Conservation (phyloP, 768 basidiomycete species). For the Agaricus sinodeliciosus region DNA sequence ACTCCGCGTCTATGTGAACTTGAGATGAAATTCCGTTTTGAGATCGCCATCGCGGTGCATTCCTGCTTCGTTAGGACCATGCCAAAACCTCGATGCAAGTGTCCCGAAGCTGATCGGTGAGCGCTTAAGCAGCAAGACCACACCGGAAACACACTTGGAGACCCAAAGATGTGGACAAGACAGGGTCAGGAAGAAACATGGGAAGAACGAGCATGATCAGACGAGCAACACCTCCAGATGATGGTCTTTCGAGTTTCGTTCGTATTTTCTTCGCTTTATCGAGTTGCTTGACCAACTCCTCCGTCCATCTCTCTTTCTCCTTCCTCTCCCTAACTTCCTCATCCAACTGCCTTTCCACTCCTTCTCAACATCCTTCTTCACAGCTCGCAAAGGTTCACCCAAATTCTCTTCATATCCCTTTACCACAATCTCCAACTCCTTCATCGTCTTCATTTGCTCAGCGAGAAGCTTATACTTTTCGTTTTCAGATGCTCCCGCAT, state of each 20-base stretch:
- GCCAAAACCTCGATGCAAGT: no score
- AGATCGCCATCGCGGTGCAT: no score
- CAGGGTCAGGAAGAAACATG: no score
- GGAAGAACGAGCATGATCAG: no score
- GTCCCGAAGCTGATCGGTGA: no score
- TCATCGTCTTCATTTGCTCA: constrained; percentile 69
- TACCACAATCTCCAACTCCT: constrained; percentile 69
- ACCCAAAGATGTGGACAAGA: no score
- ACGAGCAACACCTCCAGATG: constrained; percentile 6
- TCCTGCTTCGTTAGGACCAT: no score
- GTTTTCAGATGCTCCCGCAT: constrained; percentile 55
- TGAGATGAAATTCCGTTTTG: no score
- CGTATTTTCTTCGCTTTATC: constrained; percentile 75
- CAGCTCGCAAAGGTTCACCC: constrained; percentile 57
- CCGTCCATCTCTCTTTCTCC: constrained; percentile 69
- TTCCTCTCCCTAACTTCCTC: constrained; percentile 52
- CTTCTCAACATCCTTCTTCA: constrained; percentile 67
- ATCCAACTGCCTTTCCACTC: constrained; percentile 61
- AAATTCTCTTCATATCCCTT: constrained; percentile 69
- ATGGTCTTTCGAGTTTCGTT: constrained; percentile 67
- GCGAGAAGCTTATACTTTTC: constrained; percentile 72
- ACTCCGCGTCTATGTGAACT: no score
- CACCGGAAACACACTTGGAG: no score
- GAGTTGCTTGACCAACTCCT: constrained; percentile 65
- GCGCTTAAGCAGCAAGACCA: no score